Percentiles rank a stretch among this genome's conserved stretches.
Evolutionary conservation across 768 basidiomycete species (phyloP).

Genomic region (Sporobolomyces pararoseus): DNA sequence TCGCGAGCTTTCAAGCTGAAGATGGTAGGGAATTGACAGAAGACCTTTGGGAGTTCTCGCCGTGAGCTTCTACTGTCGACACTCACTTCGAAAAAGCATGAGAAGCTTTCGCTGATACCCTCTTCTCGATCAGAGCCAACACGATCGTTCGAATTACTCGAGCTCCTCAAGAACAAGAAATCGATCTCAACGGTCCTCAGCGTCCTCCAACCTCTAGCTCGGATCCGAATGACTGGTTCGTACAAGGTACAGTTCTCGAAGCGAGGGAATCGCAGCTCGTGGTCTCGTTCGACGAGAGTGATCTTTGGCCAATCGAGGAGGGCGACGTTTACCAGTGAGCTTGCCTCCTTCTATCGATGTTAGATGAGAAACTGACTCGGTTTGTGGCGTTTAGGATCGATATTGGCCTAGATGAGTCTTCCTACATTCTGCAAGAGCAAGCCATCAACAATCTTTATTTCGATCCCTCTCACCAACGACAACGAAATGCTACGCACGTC

Average conservation of each 20-base stretch:
- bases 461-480: conserved; percentile 53
- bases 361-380: not conserved
- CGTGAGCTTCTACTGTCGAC: too few relatives aligned
- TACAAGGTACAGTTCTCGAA: conserved; percentile 60
- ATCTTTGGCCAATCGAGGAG: conserved; percentile 52
- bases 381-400: conserved; percentile 56
- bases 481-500: conserved; percentile 40
- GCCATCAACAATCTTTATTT: conserved; percentile 61
- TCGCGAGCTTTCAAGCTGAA: conserved; percentile 16
- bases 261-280: conserved; percentile 57
- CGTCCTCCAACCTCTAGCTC: not conserved
- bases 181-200: conserved; percentile 10
- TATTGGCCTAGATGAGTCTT: conserved; percentile 63
- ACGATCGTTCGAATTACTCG: conserved; percentile 29
- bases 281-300: conserved; percentile 58
- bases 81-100: too few relatives aligned
- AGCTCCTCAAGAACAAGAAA: not conserved
- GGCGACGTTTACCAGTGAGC: conserved; percentile 56
- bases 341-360: not conserved
- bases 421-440: conserved; percentile 64
- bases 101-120: too few relatives aligned
- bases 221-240: conserved; percentile 16
- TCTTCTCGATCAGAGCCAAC: conserved; percentile 15
- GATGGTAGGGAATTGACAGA: conserved; percentile 10
- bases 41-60: conserved; percentile 13